These are phyloP conservation scores for Protomyces pachydermus DNA, from an alignment of 1,139 yeast species.

Conservation along the genomic window DNA sequence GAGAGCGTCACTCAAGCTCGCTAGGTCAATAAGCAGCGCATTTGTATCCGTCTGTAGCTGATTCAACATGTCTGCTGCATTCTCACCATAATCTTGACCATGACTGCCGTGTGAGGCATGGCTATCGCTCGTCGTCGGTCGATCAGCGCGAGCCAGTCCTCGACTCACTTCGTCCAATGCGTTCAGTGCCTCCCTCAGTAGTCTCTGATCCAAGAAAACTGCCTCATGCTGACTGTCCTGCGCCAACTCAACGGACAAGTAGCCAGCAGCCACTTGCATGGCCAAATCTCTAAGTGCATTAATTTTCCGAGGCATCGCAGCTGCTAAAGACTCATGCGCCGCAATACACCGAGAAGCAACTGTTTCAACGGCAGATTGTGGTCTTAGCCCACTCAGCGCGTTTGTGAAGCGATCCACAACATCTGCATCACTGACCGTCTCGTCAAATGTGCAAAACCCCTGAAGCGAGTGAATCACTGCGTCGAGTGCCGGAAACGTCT, in stretches of 20 bases:
- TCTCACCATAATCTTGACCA: too few relatives aligned
- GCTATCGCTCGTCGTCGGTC: not conserved
- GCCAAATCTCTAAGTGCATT: not conserved
- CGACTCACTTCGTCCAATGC: not conserved
- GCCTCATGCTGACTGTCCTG: not conserved
- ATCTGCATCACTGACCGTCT: not conserved
- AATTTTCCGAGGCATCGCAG: not conserved
- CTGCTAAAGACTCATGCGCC: conserved; percentile 2
- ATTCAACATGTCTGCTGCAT: not conserved
- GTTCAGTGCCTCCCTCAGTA: not conserved
- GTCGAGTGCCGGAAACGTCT: not conserved
- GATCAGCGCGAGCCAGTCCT: not conserved
- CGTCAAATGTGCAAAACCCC: not conserved
- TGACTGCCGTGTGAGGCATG: not conserved
- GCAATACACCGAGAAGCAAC: not conserved
- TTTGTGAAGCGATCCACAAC: not conserved
- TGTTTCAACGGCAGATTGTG: not conserved
- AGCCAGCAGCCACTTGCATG: not conserved
- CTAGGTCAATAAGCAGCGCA: not conserved
- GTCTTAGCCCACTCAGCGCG: not conserved
- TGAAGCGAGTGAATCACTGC: not conserved
- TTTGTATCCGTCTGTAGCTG: not conserved
- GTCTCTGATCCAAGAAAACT: not conserved
- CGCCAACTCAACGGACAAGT: not conserved
- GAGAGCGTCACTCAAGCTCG: not conserved